These are phyloP conservation scores for Dioscorea alata DNA, from an alignment of 106 monocot species.

Conservation along the genomic window DNA sequence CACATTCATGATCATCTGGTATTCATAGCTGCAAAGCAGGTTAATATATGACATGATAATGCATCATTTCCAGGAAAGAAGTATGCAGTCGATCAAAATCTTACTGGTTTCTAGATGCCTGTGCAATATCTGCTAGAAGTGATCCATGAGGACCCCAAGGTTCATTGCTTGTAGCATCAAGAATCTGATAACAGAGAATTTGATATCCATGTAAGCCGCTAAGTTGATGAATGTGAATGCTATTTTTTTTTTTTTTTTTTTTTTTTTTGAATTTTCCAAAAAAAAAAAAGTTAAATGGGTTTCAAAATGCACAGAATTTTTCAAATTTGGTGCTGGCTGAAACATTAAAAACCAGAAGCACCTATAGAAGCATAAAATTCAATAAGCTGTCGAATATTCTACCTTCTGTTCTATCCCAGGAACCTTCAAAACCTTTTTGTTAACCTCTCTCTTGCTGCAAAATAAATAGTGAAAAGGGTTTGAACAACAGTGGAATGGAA, in stretches of 20 bases:
- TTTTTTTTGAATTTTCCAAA: too few species aligned
- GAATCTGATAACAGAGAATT: slow-evolving; percentile 45
- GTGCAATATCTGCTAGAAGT: slow-evolving; percentile 84
- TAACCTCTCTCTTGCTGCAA: slow-evolving; percentile 93
- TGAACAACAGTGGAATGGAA: too few species aligned
- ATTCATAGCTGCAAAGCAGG: slow-evolving; percentile 75
- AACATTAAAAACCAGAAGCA: too few species aligned
- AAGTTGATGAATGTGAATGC: too few species aligned
- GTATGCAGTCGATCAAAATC: neutral
- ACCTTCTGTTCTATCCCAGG: slow-evolving; percentile 95
- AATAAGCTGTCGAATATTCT: neutral
- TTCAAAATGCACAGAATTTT: too few species aligned
- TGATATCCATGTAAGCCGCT: too few species aligned
- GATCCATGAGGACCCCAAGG: slow-evolving; percentile 98
- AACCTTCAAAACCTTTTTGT: slow-evolving; percentile 91
- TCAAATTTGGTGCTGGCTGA: too few species aligned
- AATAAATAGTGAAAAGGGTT: neutral
- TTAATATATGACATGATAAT: neutral
- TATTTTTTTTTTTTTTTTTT: too few species aligned
- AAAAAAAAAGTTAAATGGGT: too few species aligned
- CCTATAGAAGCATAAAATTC: neutral
- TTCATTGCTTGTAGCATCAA: slow-evolving; percentile 97
- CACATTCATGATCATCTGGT: slow-evolving; percentile 85
- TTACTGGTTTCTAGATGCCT: slow-evolving; percentile 86
- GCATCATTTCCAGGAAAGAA: neutral